These are phyloP conservation scores for Ceratocystis diversiconidia DNA, from an alignment of 2,329 filamentous ascomycete genomes.

Conservation along the genomic window DNA sequence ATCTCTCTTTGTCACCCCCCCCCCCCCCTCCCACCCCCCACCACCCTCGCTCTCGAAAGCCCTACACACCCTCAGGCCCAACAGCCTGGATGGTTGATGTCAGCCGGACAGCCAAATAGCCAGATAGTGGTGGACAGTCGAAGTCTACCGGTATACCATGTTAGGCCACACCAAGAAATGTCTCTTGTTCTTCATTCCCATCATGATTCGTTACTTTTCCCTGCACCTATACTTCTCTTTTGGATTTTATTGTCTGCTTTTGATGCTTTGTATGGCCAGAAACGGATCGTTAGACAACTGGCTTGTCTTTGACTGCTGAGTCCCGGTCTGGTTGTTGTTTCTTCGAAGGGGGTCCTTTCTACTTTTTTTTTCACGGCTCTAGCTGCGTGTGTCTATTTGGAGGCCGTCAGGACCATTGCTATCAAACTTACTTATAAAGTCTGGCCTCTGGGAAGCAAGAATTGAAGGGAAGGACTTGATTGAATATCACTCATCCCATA, in stretches of 20 bases:
- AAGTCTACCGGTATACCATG: neutral
- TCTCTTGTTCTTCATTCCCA: neutral
- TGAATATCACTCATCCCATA: neutral
- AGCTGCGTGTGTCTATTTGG: neutral
- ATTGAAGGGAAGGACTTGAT: neutral
- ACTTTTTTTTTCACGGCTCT: neutral
- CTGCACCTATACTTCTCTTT: neutral
- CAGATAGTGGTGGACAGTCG: neutral
- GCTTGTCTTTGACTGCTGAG: slow-evolving; percentile 3
- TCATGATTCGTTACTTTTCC: neutral
- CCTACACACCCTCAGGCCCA: neutral
- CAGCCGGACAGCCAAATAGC: neutral
- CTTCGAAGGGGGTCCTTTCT: neutral
- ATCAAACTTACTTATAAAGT: neutral
- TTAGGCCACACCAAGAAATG: neutral
- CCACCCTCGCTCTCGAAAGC: neutral
- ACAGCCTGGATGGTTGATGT: neutral
- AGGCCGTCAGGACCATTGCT: neutral
- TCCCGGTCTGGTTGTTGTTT: neutral
- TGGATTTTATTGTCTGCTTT: neutral
- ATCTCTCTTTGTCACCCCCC: neutral
- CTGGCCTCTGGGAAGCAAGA: neutral
- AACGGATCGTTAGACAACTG: neutral
- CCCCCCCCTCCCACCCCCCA: neutral
- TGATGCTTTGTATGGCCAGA: neutral